Conservation (phyloP, 768 basidiomycete genomes). For the Hebeloma cylindrosporum region DNA sequence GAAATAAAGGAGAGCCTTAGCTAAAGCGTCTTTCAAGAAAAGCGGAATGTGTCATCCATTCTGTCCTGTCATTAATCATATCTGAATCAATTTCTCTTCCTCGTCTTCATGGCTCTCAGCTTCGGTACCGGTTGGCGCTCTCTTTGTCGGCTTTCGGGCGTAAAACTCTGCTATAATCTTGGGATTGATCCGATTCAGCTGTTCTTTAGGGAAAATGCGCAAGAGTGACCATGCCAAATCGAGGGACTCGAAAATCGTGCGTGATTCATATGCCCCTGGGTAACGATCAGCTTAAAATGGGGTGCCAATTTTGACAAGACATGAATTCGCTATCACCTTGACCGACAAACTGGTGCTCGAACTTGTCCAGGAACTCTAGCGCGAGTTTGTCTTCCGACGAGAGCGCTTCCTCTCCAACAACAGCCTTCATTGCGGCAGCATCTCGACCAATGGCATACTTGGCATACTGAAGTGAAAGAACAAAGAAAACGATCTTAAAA, state of each 20-base stretch:
- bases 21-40: background rate
- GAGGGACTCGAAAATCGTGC: constrained; percentile 95
- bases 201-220: constrained; percentile 98
- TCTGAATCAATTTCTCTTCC: constrained; percentile 26
- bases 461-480: constrained; percentile 66
- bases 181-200: constrained; percentile 95
- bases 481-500: constrained; percentile 9
- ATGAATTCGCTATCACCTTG: constrained; percentile 55
- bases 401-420: constrained; percentile 97
- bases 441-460: constrained; percentile 98
- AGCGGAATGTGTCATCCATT: background rate
- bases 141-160: constrained; percentile 79
- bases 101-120: constrained; percentile 46
- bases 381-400: constrained; percentile 95
- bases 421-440: constrained; percentile 98
- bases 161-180: constrained; percentile 96
- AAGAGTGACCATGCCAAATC: constrained; percentile 96
- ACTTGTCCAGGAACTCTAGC: constrained; percentile 95
- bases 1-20: constrained; percentile 6
- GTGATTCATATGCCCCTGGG: constrained; percentile 88
- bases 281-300: background rate
- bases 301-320: constrained; percentile 1
- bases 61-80: constrained; percentile 19
- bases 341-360: constrained; percentile 95
- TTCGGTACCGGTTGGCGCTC: constrained; percentile 50